Evolutionary conservation across 1,284 basidiomycete species (phyloP), one percentile per base, ranked within the genome.

Genomic region (Schizophyllum amplum): DNA sequence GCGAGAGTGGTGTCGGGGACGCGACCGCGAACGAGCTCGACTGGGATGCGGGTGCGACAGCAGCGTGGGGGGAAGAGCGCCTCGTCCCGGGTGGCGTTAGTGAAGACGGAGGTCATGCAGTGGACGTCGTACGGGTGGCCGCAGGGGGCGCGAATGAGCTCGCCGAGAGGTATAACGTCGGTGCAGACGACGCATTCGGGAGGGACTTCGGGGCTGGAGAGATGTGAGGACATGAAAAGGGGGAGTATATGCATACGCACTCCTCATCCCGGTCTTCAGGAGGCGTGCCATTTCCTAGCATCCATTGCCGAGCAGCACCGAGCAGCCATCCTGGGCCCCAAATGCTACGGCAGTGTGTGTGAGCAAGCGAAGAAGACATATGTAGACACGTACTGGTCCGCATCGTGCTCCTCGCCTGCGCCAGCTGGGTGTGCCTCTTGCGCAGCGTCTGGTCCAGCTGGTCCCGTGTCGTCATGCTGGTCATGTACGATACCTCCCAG

Each of bases 31-130:
- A 72, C 52, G n/a, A 60, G 50, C 15, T 57, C 56, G 27, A 66
- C 52, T 3, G 65, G 65, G 47, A 76, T 69, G 7, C 65, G 60
- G 47, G 70, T 60, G 54, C 67, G 61, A 64, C 75, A 77, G 59
- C 75, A 78, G 47, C 58, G 62, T 5, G 56, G 49, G 23, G 24
- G 64, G 58, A 24, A 63, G 33, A 27, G 58, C 1, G 58, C 56
- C 49, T 59, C 61, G 56, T 57, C 52, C 46, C 57, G 61, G 60
- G 57, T 62, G 59, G 54, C 65, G 50, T 54, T 56, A 51, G 47
- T 58, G 26, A 55, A 57, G 51, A 59, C 54, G 52, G 57, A n/a
- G 15, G 48, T 47, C 49, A 59, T 7, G 59, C 57, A 51, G 59
- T 59, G 9, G 56, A 47, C 20, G 71, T 69, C 47, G 71, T 65